Base-by-base conservation (phyloP, 179 eudicot species). In the Silene coronaria region DNA sequence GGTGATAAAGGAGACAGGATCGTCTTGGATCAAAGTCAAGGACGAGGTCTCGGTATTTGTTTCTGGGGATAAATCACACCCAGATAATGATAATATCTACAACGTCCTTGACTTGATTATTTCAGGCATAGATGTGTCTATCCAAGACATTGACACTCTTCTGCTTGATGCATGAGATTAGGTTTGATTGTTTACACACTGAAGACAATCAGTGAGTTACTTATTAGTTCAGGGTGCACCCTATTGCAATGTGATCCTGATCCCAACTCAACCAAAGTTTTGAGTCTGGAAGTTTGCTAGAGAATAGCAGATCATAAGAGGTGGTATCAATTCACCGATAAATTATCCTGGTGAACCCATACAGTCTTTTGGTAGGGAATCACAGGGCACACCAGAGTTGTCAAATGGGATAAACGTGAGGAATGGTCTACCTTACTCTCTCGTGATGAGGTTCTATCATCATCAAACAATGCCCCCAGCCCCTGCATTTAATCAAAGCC, bases 1-100 rank as follows among this genome's bases (percentile, higher is more conserved):
- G 28, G 86, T 94, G n/a, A 81, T 78, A 8, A 94, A 94, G 84
- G 97, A 92, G 84, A 88, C 90, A n/a, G 96, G 96, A 64, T 90
- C 96, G 81, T 90, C 97, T 71, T 92, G 94, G 97, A 82, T 88
- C 27, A 88, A 90, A 85, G 77, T 89, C 76, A 89, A 86, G 80
- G 91, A 87, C 58, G 83, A 76, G 72, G 90, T 90, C 71, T 81
- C 87, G 23, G 75, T 92, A 63, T 94, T 94, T 77, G 94, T 89
- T n/a, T 86, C 96, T 6, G 94, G 92, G 38, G 97, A 90, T 80
- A 84, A 76, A 67, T 72, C 84, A 66, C 93, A 92, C 79, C 88
- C 92, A 3, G 80, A 83, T 21, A 71, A 83, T 23, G 88, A 87
- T 61, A 69, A 72, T 28, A 80, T 94, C 48, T 88, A 86, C 70